A percentile compares a stretch with the other conserved stretches of the same genome.
Evolutionary conservation across 345 rosid species (phyloP).

Genomic region (Arabidopsis suecica): DNA sequence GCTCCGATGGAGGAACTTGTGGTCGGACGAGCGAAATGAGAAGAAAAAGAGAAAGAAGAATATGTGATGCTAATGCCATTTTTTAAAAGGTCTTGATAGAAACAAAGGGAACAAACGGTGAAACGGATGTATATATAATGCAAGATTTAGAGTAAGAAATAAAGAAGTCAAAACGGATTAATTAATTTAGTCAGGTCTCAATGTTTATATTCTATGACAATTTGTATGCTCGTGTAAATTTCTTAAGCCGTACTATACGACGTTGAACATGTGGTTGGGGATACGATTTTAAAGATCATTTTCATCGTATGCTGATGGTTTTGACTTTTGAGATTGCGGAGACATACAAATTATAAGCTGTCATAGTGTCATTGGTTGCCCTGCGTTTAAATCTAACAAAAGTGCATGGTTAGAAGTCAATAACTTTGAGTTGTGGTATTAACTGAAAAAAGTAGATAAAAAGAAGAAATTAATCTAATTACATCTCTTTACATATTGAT

Average conservation of each 20-base stretch:
- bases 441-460: neutral
- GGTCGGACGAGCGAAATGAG: conserved; percentile 9
- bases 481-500: neutral
- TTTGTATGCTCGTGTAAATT: neutral
- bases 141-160: neutral
- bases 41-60: conserved; percentile 18
- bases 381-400: neutral
- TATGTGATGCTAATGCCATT: conserved; percentile 12
- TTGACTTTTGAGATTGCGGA: neutral
- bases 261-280: neutral
- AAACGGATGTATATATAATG: conserved; percentile 5
- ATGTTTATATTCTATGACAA: neutral
- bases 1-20: conserved; percentile 31
- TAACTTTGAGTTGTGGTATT: neutral
- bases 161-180: neutral
- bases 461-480: neutral
- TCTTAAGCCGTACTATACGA: conserved; percentile 18
- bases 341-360: neutral
- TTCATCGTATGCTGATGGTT: neutral
- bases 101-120: neutral
- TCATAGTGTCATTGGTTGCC: neutral
- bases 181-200: neutral
- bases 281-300: neutral
- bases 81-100: neutral
- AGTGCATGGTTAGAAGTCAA: neutral